phyloP scores from a whole-genome alignment of 2,329 filamentous ascomycete genomes.

The Fusarium transvaalense region DNA sequence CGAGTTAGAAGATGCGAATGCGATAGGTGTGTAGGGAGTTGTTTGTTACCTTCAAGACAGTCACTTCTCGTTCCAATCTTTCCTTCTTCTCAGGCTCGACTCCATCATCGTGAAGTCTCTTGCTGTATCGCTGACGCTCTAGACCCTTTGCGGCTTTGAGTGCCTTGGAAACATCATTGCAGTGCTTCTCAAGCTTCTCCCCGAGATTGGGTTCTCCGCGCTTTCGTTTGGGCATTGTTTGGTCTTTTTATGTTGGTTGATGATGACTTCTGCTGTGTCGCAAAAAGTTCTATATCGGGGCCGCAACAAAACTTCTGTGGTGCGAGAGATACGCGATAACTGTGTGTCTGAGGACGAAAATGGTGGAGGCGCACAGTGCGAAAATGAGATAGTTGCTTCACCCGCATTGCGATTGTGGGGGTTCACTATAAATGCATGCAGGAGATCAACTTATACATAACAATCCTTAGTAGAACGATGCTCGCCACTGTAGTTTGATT shows the following conservation, averaged over 20 bases:
- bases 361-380: conserved; percentile 9
- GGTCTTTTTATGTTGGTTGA: conserved; percentile 32
- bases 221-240: conserved; percentile 70
- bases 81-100: conserved; percentile 63
- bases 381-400: background rate
- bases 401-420: conserved; percentile 33
- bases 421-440: background rate
- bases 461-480: no score
- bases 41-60: conserved; percentile 66
- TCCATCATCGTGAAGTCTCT: conserved; percentile 64
- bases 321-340: conserved; percentile 58
- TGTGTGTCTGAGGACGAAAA: background rate
- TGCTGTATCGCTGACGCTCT: conserved; percentile 81
- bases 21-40: background rate
- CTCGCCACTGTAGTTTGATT: no score
- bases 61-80: conserved; percentile 72
- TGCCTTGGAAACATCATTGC: conserved; percentile 72
- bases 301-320: conserved; percentile 61
- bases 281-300: conserved; percentile 40
- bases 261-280: conserved; percentile 30
- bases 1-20: background rate
- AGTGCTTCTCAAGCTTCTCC: conserved; percentile 65
- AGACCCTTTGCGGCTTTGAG: conserved; percentile 81
- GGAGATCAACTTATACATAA: conserved; percentile 10
- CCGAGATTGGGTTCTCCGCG: conserved; percentile 61